phyloP scores from a whole-genome alignment of 192 early-diverging fungal genomes.

The Coemansia furcata region DNA sequence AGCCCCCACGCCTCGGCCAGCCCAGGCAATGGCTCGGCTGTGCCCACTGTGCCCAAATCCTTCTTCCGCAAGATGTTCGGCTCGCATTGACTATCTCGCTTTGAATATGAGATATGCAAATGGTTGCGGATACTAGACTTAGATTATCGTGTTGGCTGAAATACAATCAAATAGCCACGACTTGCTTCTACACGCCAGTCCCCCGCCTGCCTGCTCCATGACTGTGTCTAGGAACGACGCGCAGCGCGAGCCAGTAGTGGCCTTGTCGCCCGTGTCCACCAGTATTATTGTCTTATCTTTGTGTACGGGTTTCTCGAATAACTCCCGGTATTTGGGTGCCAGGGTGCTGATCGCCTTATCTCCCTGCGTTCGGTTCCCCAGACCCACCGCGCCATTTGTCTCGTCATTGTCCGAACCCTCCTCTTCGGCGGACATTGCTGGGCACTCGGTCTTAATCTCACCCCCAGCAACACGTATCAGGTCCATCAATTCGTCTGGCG shows the following conservation, averaged over 20 bases:
- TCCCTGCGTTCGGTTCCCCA: not conserved
- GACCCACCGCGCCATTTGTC: not conserved
- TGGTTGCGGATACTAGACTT: not conserved
- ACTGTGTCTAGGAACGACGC: slow-evolving; percentile 12
- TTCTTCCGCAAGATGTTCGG: slow-evolving; percentile 55
- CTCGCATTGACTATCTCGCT: slow-evolving; percentile 29
- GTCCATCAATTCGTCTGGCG: slow-evolving; percentile 10
- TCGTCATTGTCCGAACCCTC: not conserved
- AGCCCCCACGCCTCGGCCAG: slow-evolving; percentile 9
- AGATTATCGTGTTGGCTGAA: slow-evolving; percentile 22
- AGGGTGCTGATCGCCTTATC: slow-evolving; percentile 9
- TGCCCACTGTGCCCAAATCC: slow-evolving; percentile 12
- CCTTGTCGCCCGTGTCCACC: slow-evolving; percentile 13
- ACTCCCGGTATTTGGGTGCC: slow-evolving; percentile 17
- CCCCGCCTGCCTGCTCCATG: not conserved
- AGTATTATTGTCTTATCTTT: slow-evolving; percentile 7
- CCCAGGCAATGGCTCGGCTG: slow-evolving; percentile 9
- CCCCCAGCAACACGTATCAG: slow-evolving; percentile 24
- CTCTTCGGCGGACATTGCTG: not conserved
- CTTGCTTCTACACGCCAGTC: slow-evolving; percentile 29
- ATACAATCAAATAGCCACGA: slow-evolving; percentile 51
- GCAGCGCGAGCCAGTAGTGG: slow-evolving; percentile 12
- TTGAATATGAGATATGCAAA: not conserved
- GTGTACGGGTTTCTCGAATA: slow-evolving; percentile 24
- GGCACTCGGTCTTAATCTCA: slow-evolving; percentile 6